Base-by-base conservation (phyloP, 2,329 filamentous ascomycete species). In the Chrysoporthe puriensis region DNA sequence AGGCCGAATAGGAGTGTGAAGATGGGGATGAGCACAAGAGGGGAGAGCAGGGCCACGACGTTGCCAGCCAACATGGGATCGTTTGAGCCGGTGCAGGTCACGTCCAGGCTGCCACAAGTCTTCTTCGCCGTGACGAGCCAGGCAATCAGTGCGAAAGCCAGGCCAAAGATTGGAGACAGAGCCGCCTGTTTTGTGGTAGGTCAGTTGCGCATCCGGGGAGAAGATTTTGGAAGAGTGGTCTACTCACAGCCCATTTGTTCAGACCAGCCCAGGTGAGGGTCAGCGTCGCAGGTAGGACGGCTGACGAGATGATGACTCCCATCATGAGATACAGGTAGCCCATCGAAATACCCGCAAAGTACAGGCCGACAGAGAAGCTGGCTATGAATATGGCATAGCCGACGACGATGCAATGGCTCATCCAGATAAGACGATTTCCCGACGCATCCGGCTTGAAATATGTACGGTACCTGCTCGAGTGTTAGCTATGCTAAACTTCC, bases 291-390 rank as follows among this genome's bases (percentile, higher is more conserved):
- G 94, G 94, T 14, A 97, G 85, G 3, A 97, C 93, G 3, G 93
- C 94, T 0, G 91, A 88, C 0, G 90, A 93, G 75, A 97, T 96
- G 74, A 97, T 92, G 62, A 94, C 91, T 8, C 94, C 94, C 94
- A 97, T 97, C 75, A 97, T 87, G 1, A 97, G 82, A 75, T 96
- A 96, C 3, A 96, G 83, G 74, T 94, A 96, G 13, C 93, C 94
- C 92, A 97, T 96, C 13, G 88, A 90, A 69, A 97, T 91, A 26
- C 91, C 90, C 1, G 87, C 89, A 70, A 91, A 91, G 76, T 82
- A 88, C 0, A 96, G 85, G 0, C 91, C 93, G 0, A 92, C 92
- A 0, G 90, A 90, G 78, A 96, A 93, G 1, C 83, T 86, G 16
- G 92, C 92, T 82, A 97, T 95, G 73, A 91, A 84, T 26, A 94